These are phyloP conservation scores for Rhizophora mangle DNA, from an alignment of 345 rosid genomes.

Conservation along the genomic window DNA sequence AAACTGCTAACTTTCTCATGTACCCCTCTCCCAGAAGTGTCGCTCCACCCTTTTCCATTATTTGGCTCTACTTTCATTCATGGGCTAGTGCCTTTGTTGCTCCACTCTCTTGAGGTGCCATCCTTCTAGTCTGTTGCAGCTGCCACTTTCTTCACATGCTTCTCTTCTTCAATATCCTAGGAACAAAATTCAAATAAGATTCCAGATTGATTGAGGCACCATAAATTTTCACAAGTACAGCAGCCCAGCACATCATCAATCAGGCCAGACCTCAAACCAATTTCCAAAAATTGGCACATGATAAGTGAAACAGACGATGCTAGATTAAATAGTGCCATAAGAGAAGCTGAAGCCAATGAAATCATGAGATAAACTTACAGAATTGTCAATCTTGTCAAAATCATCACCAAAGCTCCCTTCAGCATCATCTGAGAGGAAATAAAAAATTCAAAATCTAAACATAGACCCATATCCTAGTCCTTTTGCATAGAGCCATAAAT, in stretches of 20 bases:
- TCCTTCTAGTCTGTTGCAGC: slow-evolving; percentile 15
- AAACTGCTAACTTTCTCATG: slow-evolving; percentile 2
- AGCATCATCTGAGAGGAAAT: slow-evolving; percentile 50
- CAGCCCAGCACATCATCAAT: neutral
- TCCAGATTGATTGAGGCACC: neutral
- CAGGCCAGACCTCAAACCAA: neutral
- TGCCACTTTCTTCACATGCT: slow-evolving; percentile 24
- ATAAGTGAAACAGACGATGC: neutral
- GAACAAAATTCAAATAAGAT: neutral
- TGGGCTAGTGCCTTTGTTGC: neutral
- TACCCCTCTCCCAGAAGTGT: slow-evolving; percentile 4
- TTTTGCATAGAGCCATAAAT: neutral
- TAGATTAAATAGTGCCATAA: neutral
- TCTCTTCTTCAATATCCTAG: slow-evolving; percentile 72
- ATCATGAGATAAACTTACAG: slow-evolving; percentile 46
- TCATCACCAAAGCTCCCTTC: slow-evolving; percentile 75
- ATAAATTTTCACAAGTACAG: neutral
- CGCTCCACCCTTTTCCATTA: neutral
- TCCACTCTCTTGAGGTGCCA: slow-evolving; percentile 1
- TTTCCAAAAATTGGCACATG: neutral
- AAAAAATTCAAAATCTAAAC: neutral
- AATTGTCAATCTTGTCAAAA: slow-evolving; percentile 83
- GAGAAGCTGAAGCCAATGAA: neutral
- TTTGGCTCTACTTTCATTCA: slow-evolving; percentile 1
- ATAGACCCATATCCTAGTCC: neutral